These are phyloP conservation scores for Orbilia ellipsospora DNA, from an alignment of 2,329 filamentous ascomycete genomes.

Conservation along the genomic window DNA sequence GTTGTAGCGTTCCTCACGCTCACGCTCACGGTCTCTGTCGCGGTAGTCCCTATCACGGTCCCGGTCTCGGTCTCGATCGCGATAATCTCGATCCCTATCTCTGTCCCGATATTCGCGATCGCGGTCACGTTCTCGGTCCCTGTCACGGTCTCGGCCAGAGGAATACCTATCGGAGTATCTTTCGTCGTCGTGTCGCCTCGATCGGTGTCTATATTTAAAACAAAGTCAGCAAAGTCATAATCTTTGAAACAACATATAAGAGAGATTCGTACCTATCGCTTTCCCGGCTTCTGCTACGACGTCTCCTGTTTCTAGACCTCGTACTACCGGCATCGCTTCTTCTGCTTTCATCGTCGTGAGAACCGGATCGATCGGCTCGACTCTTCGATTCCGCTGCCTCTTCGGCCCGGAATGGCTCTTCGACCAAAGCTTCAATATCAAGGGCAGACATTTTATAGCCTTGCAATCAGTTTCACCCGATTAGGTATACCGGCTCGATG, in stretches of 20 bases:
- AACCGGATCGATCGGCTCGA: conserved; percentile 41
- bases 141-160: conserved; percentile 68
- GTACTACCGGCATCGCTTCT: conserved; percentile 50
- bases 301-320: conserved; percentile 48
- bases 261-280: conserved; percentile 46
- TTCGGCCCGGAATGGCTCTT: conserved; percentile 47
- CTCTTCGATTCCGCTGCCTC: conserved; percentile 52
- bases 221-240: conserved; percentile 8
- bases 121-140: conserved; percentile 48
- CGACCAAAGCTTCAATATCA: conserved; percentile 53
- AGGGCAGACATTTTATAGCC: conserved; percentile 36
- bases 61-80: conserved; percentile 66
- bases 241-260: not conserved
- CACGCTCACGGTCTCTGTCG: conserved; percentile 76
- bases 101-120: conserved; percentile 63
- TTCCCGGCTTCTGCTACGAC: conserved; percentile 47
- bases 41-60: conserved; percentile 64
- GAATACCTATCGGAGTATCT: conserved; percentile 70
- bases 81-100: conserved; percentile 68
- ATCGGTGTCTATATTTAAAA: conserved; percentile 33
- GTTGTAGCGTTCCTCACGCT: conserved; percentile 77
- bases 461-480: conserved; percentile 25
- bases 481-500: not conserved
- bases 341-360: conserved; percentile 48
- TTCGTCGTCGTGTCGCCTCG: conserved; percentile 58